Conservation (phyloP, 495 filamentous ascomycete species). For the Hypoxylon lenormandii region DNA sequence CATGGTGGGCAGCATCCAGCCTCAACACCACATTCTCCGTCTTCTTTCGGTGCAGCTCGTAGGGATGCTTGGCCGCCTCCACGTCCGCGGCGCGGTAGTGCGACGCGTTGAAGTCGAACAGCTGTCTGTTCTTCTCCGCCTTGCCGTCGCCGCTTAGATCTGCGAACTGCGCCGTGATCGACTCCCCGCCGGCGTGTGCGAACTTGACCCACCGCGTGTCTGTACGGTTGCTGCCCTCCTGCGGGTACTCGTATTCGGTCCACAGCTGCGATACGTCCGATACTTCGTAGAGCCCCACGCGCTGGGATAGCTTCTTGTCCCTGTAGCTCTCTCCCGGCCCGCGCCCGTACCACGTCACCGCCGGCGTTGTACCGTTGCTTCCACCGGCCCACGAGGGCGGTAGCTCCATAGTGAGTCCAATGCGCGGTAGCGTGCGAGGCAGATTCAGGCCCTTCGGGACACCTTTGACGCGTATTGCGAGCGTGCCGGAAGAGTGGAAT, state of each 20-base stretch:
- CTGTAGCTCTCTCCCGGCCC: constrained; percentile 73
- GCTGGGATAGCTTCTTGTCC: constrained; percentile 70
- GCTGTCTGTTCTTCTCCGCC: constrained; percentile 43
- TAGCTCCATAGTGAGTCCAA: constrained; percentile 66
- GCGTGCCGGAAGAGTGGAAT: constrained; percentile 56
- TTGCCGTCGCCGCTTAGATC: constrained; percentile 39
- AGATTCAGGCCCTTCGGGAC: constrained; percentile 56
- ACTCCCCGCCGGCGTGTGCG: constrained; percentile 50
- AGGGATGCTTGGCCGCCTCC: constrained; percentile 68
- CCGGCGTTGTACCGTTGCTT: constrained; percentile 33
- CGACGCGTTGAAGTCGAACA: constrained; percentile 66
- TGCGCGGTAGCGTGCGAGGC: constrained; percentile 66
- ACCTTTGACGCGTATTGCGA: constrained; percentile 59
- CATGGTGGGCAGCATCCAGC: constrained; percentile 67
- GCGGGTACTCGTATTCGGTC: constrained; percentile 71
- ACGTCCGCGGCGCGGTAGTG: constrained; percentile 63
- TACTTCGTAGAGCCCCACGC: constrained; percentile 62
- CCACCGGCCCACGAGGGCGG: constrained; percentile 48
- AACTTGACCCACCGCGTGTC: constrained; percentile 67
- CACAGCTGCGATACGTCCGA: constrained; percentile 60
- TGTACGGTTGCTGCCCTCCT: constrained; percentile 72
- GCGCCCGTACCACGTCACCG: constrained; percentile 69
- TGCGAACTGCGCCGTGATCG: constrained; percentile 51
- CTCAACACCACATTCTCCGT: constrained; percentile 66
- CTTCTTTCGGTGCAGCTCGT: constrained; percentile 65